Conservation (phyloP, 441 rosid genomes). For the Theobroma grandiflorum region DNA sequence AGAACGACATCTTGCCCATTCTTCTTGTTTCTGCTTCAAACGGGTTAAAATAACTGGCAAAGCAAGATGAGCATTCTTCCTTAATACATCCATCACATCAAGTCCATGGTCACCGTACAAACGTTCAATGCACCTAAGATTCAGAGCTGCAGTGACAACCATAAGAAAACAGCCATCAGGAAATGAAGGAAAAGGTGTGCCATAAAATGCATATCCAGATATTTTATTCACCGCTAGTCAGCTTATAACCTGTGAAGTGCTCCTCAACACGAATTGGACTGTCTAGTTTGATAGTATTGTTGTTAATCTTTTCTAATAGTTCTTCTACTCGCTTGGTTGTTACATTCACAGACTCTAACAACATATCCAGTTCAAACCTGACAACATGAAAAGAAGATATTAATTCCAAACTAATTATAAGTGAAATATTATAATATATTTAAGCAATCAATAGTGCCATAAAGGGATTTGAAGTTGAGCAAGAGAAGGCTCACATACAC, state of each 20-base stretch:
- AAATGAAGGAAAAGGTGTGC: conserved; percentile 23
- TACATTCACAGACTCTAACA: conserved; percentile 90
- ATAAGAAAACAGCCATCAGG: conserved; percentile 33
- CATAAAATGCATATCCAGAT: conserved; percentile 15
- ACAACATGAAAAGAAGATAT: conserved; percentile 35
- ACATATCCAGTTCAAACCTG: conserved; percentile 99
- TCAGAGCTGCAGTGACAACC: conserved; percentile 63
- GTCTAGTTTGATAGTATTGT: conserved; percentile 65
- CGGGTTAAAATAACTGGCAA: conserved; percentile 95
- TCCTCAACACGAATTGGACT: conserved; percentile 75
- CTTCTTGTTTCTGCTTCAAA: conserved; percentile 98
- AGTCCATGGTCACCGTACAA: conserved; percentile 99
- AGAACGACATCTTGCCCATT: conserved; percentile 94
- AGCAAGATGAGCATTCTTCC: conserved; percentile 87
- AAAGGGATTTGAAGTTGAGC: not conserved
- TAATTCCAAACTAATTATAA: conserved; percentile 31
- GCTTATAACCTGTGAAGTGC: conserved; percentile 78
- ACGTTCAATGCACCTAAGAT: conserved; percentile 95
- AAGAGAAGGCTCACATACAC: not conserved
- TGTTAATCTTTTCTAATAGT: conserved; percentile 75
- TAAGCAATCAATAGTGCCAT: not conserved
- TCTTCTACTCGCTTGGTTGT: conserved; percentile 93
- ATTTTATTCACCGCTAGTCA: conserved; percentile 26
- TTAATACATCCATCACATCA: conserved; percentile 88
- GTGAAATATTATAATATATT: not conserved